Base-by-base conservation (phyloP, 2,329 filamentous ascomycete species). In the Alternaria conjuncta region DNA sequence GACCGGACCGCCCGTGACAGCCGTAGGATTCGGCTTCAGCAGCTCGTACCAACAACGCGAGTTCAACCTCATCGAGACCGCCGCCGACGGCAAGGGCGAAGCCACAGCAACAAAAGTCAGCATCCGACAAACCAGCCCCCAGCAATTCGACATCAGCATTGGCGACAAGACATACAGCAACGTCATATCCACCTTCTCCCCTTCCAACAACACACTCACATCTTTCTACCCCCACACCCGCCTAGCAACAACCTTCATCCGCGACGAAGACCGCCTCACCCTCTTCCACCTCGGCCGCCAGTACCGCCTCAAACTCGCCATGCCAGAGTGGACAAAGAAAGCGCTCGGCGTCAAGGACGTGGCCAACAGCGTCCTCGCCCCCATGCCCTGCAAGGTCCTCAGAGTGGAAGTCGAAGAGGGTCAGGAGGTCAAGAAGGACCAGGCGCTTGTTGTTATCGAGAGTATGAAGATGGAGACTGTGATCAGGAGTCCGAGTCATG, bases 371-470 rank as follows among this genome's bases (percentile, higher is more conserved):
- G 93, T 98, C 2, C 86, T 92, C 23, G 93, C 96, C 21, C 96
- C 96, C 0, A 99, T 99, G 96, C 96, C 96, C 2, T 98, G 96
- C 82, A 98, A 98, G 83, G 91, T 99, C 25, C 82, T 99, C 65
- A 89, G 93, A 69, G 96, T 97, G 51, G 92, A 97, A 79, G 93
- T 97, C 0, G 82, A 86, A 26, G 93, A 93, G 71, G 96, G 96
- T 0, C 89, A 97, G 67, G 82, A 81, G 50, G 96, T 99, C 15
- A 89, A 89, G 77, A 96, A 95, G 82, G 94, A 95, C 49, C 89
- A 95, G 61, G 89, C 93, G 7, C 83, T 99, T 61, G 92, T 98
- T 12, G 94, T 98, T 6, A 81, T 81, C 64, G 81, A 84, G 72
- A 83, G 81, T 50, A 84, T 84, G 82, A 84, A 86, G 80, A 87